Conservation (phyloP, 2,329 filamentous ascomycete species). For the Blumeria graminis region DNA sequence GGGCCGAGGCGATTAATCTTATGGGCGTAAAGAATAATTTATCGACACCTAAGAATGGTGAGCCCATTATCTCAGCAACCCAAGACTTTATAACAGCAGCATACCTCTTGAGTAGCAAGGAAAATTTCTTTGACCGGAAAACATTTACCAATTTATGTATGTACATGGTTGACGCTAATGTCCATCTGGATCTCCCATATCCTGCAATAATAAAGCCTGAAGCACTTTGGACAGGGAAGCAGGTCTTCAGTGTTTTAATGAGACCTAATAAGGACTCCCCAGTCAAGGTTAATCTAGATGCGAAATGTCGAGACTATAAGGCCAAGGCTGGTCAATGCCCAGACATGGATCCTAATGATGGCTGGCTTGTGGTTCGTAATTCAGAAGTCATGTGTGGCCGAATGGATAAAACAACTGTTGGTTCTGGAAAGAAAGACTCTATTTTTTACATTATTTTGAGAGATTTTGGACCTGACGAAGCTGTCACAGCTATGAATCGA, state of each 20-base stretch:
- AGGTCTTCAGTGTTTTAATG: constrained; percentile 81
- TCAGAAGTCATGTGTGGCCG: constrained; percentile 92
- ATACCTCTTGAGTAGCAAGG: constrained; percentile 75
- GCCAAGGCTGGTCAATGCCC: constrained; percentile 30
- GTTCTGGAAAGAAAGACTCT: constrained; percentile 89
- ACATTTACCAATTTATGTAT: constrained; percentile 76
- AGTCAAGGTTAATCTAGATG: constrained; percentile 77
- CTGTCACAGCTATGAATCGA: constrained; percentile 80
- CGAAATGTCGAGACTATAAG: constrained; percentile 65
- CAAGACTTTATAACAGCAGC: constrained; percentile 97
- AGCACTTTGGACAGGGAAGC: constrained; percentile 87
- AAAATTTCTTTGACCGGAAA: constrained; percentile 73
- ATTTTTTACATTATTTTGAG: constrained; percentile 91
- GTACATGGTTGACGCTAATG: constrained; percentile 72
- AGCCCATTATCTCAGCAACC: constrained; percentile 95
- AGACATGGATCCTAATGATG: constrained; percentile 66
- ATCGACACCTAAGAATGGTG: constrained; percentile 87
- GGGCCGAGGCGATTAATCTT: constrained; percentile 79
- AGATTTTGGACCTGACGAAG: constrained; percentile 78
- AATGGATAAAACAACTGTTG: constrained; percentile 97
- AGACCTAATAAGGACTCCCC: constrained; percentile 64
- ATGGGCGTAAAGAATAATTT: constrained; percentile 98
- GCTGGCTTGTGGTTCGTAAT: constrained; percentile 80
- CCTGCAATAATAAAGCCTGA: constrained; percentile 71
- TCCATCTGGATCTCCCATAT: constrained; percentile 60